Percentiles rank a stretch among this genome's conserved stretches.
Conservation (phyloP, 2,329 filamentous ascomycete species). For the Beauveria bassiana region DNA sequence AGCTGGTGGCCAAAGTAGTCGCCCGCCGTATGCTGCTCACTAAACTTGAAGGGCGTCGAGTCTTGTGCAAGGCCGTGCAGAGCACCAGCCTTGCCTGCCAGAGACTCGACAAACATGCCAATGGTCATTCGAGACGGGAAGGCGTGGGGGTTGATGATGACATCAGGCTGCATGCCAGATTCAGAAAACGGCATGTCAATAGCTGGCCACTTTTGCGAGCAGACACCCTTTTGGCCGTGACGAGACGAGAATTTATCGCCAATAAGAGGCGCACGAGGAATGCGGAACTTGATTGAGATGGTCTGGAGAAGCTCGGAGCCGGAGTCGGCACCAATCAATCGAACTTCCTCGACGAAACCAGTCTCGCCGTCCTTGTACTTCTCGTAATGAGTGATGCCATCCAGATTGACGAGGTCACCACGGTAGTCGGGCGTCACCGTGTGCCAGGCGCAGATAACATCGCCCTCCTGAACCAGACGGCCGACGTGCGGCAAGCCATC, state of each 20-base stretch:
- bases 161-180: constrained; percentile 89
- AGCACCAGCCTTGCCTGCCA: constrained; percentile 90
- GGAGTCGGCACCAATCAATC: constrained; percentile 77
- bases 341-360: constrained; percentile 87
- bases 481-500: constrained; percentile 84
- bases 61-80: constrained; percentile 95
- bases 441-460: constrained; percentile 84
- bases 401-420: constrained; percentile 74
- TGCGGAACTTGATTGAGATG: constrained; percentile 84
- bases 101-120: constrained; percentile 96
- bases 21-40: constrained; percentile 82
- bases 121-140: constrained; percentile 99
- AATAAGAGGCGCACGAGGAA: constrained; percentile 84
- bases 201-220: constrained; percentile 89
- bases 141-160: constrained; percentile 99
- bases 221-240: constrained; percentile 96
- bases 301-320: constrained; percentile 79
- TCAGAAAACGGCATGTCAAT: constrained; percentile 96
- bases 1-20: constrained; percentile 97
- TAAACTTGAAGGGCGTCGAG: constrained; percentile 89
- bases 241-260: constrained; percentile 99
- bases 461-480: constrained; percentile 67
- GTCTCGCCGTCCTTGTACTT: constrained; percentile 91
- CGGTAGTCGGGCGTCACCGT: constrained; percentile 74
- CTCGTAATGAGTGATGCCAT: constrained; percentile 78